A percentile compares a stretch with the other conserved stretches of the same genome.
Conservation (phyloP, 345 rosid species). For the Syzygium jambos region DNA sequence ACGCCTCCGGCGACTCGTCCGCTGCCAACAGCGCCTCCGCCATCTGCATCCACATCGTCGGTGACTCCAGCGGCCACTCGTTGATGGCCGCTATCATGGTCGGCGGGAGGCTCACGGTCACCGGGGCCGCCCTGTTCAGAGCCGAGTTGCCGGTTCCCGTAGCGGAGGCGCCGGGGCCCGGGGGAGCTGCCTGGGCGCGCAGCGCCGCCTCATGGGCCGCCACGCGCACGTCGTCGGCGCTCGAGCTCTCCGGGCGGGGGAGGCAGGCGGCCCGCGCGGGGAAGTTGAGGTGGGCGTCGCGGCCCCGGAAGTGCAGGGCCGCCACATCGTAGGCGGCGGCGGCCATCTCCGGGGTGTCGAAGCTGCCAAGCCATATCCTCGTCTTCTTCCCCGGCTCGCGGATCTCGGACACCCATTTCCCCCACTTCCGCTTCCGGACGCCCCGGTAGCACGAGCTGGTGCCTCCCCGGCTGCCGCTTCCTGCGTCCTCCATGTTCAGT, state of each 20-base stretch:
- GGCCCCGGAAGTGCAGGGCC: constrained; percentile 58
- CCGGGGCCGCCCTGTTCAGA: constrained; percentile 14
- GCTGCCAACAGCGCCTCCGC: not conserved
- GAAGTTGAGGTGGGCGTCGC: constrained; percentile 58
- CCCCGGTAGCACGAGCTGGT: constrained; percentile 38
- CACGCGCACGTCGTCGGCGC: constrained; percentile 48
- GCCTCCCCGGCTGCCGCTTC: not conserved
- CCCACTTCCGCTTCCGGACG: constrained; percentile 86
- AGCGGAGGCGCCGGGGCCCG: not conserved
- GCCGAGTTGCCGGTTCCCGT: not conserved
- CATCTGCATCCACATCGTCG: constrained; percentile 52
- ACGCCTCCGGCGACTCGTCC: not conserved
- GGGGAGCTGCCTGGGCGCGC: not conserved
- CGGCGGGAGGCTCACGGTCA: constrained; percentile 50
- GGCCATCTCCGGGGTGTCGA: constrained; percentile 80
- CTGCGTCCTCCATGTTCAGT: not conserved
- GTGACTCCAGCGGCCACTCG: constrained; percentile 74
- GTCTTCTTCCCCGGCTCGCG: constrained; percentile 81
- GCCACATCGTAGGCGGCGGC: constrained; percentile 91
- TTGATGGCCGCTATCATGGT: constrained; percentile 77
- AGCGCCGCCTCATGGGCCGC: constrained; percentile 64
- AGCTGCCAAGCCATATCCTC: constrained; percentile 88
- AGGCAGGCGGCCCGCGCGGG: constrained; percentile 27
- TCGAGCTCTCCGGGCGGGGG: constrained; percentile 50
- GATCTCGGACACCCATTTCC: constrained; percentile 96